Base-by-base conservation (phyloP, 805 yeast species). In the Kuraishia molischiana region DNA sequence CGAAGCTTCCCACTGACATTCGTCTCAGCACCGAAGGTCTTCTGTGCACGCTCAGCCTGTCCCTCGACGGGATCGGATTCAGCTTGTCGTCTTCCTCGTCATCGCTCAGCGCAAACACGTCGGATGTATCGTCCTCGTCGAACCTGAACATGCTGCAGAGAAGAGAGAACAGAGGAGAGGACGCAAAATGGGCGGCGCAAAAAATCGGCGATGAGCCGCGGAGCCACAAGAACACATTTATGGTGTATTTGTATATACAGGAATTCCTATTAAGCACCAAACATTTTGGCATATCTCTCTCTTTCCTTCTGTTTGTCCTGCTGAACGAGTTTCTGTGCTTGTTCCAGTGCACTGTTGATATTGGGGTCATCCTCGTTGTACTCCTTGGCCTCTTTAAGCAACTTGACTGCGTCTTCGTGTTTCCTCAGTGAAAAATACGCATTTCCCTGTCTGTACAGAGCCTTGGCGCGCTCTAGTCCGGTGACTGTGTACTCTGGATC, bases 241-340 rank as follows among this genome's bases (percentile, higher is more conserved):
- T n/a, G n/a, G n/a, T n/a, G n/a, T n/a, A n/a, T n/a, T n/a, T n/a
- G n/a, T n/a, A n/a, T n/a, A n/a, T n/a, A n/a, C n/a, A n/a, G n/a
- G n/a, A n/a, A n/a, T n/a, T n/a, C n/a, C n/a, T n/a, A n/a, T 28
- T 21, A 19, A 41, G 37, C 54, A 21, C 56, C 55, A 48, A 83
- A 83, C 52, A 83, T 82, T 52, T 76, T 80, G 14, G 85, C 69
- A 44, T 75, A 72, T 41, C 66, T 74, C 35, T 69, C 67, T 50
- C 66, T 72, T 42, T 77, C 78, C 13, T 62, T 64, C 29, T 64
- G 61, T 50, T 72, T 77, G 29, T 59, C 56, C 24, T 61, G 57
- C 19, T 66, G 64, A 2, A 74, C 45, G 19, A 63, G 24, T 6
- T 48, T 50, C 42, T 73, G 67, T 1, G 69, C 68, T 10, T 48